Evolutionary conservation across 345 rosid species (phyloP).

Genomic region (Lepidium africanum): DNA sequence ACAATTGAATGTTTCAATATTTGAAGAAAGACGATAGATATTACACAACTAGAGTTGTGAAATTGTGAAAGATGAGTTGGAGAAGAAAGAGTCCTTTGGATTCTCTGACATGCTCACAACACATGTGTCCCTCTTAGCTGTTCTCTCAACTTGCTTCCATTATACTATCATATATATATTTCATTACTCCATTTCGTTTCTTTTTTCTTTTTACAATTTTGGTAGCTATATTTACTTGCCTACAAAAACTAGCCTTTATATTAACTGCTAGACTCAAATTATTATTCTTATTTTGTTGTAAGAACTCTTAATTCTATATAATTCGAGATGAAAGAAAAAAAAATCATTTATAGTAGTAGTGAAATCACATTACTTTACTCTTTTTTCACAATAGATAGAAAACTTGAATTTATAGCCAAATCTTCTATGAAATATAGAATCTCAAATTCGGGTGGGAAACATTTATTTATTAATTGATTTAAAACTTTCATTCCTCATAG

Average conservation of each 20-base stretch:
- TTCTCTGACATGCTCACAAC: constrained; percentile 30
- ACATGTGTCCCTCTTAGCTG: constrained; percentile 27
- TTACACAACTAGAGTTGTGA: too few species aligned
- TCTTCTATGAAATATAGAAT: too few species aligned
- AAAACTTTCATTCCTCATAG: too few species aligned
- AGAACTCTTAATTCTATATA: too few species aligned
- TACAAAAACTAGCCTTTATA: background rate
- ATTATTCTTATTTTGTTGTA: too few species aligned
- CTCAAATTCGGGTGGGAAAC: too few species aligned
- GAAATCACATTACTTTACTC: background rate
- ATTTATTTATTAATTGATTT: too few species aligned
- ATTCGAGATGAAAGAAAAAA: too few species aligned
- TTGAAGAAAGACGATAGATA: background rate
- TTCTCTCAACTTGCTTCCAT: constrained; percentile 24
- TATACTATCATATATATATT: background rate
- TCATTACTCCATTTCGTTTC: background rate
- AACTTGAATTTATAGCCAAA: too few species aligned
- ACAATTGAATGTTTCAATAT: background rate
- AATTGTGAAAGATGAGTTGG: background rate
- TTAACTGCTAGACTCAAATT: background rate
- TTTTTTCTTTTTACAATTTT: background rate
- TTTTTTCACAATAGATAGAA: too few species aligned
- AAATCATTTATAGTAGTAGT: background rate
- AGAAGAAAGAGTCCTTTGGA: constrained; percentile 26
- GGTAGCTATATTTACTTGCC: background rate